Evolutionary conservation across 495 filamentous ascomycete species (phyloP), one percentile per base, ranked within the genome.

Genomic region (Polyplosphaeria fusca): DNA sequence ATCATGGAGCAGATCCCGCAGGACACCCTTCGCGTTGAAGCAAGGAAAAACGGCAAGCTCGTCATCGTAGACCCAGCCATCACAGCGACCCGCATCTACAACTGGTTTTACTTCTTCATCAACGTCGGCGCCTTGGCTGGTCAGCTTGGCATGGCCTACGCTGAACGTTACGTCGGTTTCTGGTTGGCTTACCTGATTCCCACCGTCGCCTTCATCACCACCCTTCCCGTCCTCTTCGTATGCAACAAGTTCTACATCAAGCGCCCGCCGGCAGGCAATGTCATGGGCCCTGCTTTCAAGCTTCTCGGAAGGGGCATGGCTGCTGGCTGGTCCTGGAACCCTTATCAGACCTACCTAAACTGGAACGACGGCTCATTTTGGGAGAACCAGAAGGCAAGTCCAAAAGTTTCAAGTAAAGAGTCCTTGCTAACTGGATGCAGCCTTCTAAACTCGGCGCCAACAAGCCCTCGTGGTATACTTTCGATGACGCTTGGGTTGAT

Each of bases 91-190:
- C 67, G 81, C n/a, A 76, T 85, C 7, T 86, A 83, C 70, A 75
- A 78, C 68, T 83, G 77, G 62, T 85, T 83, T 67, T 86, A 85
- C 65, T 68, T 84, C 27, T 85, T 86, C 71, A 84, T 91, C 77
- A 88, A 88, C 64, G 64, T 86, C 39, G 85, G 85, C 37, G 73
- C 82, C 1, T 63, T 87, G 16, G 30, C 77, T 24, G 84, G 78
- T 2, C 70, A 73, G 39, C 68, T 80, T 20, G 66, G 62, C 27
- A 80, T 86, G 82, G 79, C 81, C 24, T 87, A 86, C 63, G 79
- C 80, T 5, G 86, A 87, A 71, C 79, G 85, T 54, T 87, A 87
- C 49, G 82, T 89, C 51, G 87, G 87, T 19, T 91, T 88, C 73
- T 91, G 81, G 76, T 75, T 89, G n/a, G 75, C 84, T 0, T 88